These are phyloP conservation scores for Coniochaeta pulveracea DNA, from an alignment of 2,329 filamentous ascomycete species.

Conservation along the genomic window DNA sequence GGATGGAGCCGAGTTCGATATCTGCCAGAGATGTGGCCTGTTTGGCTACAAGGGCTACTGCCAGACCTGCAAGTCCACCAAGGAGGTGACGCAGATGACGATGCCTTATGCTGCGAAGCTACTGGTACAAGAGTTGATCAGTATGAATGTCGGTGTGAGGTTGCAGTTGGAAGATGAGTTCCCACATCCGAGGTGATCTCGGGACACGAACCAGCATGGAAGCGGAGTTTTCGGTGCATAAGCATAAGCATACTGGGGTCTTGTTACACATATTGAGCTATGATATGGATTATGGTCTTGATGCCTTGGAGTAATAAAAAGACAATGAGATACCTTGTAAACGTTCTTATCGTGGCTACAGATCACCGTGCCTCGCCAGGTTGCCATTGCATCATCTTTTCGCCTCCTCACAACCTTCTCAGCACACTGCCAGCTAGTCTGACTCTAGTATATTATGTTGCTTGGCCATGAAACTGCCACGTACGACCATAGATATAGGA, in stretches of 20 bases:
- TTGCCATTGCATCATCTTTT: no score
- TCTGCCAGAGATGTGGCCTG: slow-evolving; percentile 87
- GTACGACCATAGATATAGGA: no score
- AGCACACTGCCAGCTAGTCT: no score
- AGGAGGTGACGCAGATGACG: slow-evolving; percentile 80
- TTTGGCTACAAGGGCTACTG: slow-evolving; percentile 96
- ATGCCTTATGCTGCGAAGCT: slow-evolving; percentile 97
- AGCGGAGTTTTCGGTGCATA: no score
- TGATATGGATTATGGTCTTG: neutral
- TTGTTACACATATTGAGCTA: neutral
- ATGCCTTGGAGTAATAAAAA: no score
- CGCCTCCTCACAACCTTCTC: no score
- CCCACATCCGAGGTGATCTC: slow-evolving; percentile 42
- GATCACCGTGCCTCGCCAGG: no score
- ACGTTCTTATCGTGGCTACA: no score
- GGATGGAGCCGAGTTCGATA: slow-evolving; percentile 82
- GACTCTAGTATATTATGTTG: no score
- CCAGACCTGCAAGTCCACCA: slow-evolving; percentile 78
- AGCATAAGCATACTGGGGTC: neutral
- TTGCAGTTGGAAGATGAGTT: slow-evolving; percentile 93
- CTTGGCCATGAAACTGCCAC: no score
- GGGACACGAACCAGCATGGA: neutral
- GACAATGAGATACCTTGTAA: no score
- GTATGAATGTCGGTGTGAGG: slow-evolving; percentile 96
- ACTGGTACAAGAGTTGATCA: slow-evolving; percentile 88